Conservation (phyloP, 495 filamentous ascomycete species). For the Aspergillus taichungensis region DNA sequence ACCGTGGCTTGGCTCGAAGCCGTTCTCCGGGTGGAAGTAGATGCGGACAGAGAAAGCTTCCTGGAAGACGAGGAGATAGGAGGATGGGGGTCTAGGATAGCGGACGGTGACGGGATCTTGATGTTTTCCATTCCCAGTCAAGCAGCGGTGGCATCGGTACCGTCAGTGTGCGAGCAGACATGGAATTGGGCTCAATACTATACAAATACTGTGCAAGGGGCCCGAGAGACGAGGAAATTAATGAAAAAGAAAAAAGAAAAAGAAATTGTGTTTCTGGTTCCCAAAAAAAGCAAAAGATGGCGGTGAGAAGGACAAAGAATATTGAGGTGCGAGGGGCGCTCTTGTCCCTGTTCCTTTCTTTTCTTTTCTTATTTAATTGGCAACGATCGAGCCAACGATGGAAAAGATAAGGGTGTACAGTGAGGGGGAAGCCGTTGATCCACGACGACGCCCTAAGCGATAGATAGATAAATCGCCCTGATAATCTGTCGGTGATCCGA, state of each 20-base stretch:
- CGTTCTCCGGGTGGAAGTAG: constrained; percentile 22
- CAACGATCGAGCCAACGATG: not conserved
- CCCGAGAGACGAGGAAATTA: not conserved
- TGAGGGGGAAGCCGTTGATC: constrained; percentile 7
- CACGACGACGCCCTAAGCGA: constrained; percentile 7
- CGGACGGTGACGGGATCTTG: constrained; percentile 55
- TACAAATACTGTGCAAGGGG: not conserved
- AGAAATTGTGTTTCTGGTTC: not conserved
- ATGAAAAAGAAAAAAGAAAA: not conserved
- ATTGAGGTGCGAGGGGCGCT: no score
- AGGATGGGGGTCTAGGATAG: constrained; percentile 43
- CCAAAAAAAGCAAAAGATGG: not conserved
- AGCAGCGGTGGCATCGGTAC: constrained; percentile 1
- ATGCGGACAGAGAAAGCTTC: constrained; percentile 21
- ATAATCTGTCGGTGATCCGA: not conserved
- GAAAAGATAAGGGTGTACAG: constrained; percentile 11
- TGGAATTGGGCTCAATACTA: not conserved
- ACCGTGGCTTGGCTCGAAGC: constrained; percentile 17
- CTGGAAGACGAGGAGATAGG: constrained; percentile 13
- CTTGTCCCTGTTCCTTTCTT: no score
- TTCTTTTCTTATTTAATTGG: no score
- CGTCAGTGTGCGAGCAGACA: not conserved
- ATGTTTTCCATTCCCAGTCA: constrained; percentile 48
- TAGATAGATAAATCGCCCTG: constrained; percentile 13
- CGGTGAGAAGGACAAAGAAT: not conserved